Conservation (phyloP, 2,329 filamentous ascomycete species). For the Dothideomycetes sp. region DNA sequence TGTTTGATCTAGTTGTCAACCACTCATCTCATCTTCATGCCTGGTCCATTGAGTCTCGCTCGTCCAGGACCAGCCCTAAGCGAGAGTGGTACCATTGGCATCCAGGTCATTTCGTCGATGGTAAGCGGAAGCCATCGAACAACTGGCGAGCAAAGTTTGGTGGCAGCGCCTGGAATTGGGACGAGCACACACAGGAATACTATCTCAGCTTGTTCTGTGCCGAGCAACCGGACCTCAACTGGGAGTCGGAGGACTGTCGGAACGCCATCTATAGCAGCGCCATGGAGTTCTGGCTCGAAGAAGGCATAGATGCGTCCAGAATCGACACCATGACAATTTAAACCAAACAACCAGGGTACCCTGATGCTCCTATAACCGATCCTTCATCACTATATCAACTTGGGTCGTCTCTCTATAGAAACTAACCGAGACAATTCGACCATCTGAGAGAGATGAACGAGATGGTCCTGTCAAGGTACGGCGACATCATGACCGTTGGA, state of each 20-base stretch:
- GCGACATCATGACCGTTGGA: slow-evolving; percentile 39
- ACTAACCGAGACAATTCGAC: too few relatives aligned
- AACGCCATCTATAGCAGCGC: slow-evolving; percentile 60
- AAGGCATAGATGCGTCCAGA: slow-evolving; percentile 46
- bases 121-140: slow-evolving; percentile 57
- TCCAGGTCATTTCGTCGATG: slow-evolving; percentile 31
- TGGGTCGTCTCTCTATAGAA: too few relatives aligned
- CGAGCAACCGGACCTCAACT: slow-evolving; percentile 77
- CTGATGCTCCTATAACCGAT: too few relatives aligned
- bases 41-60: slow-evolving; percentile 59
- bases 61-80: slow-evolving; percentile 50
- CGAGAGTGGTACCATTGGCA: slow-evolving; percentile 58
- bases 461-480: too few relatives aligned
- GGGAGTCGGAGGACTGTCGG: slow-evolving; percentile 60
- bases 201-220: slow-evolving; percentile 66
- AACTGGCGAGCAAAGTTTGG: slow-evolving; percentile 60
- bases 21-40: slow-evolving; percentile 36
- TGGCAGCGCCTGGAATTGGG: slow-evolving; percentile 56
- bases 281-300: slow-evolving; percentile 59
- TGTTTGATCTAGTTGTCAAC: slow-evolving; percentile 30
- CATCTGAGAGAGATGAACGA: too few relatives aligned
- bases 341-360: slow-evolving; percentile 12
- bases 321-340: slow-evolving; percentile 17
- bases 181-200: slow-evolving; percentile 62
- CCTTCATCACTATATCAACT: too few relatives aligned